Evolutionary conservation across 1,284 basidiomycete genomes (phyloP), one percentile per base, ranked within the genome.

Genomic region (Pholiota adiposa): DNA sequence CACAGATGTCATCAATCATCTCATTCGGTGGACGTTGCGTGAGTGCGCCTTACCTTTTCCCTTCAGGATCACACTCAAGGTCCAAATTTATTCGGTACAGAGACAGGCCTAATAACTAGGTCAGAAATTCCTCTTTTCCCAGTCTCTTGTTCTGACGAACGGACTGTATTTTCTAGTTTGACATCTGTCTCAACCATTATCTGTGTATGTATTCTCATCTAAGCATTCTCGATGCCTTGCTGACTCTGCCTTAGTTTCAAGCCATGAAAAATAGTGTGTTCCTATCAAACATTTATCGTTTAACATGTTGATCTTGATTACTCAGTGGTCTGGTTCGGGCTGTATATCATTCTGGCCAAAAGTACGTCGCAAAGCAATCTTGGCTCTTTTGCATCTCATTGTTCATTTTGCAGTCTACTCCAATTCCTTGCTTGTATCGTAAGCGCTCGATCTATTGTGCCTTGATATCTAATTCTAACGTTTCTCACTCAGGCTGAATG

Each of bases 241-340:
- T 53, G 3, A 58, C 14, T 14, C 4, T 11, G 31, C 16, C 4
- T 11, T n/a, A 58, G 56, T 58, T 58, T 51, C 56, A 58, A 25
- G 51, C 56, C 7, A 46, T 58, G 23, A 44, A 53, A 18, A 58
- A 58, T 34, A 58, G 56, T 58, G 29, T 14, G 56, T 36, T 6
- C 23, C 19, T n/a, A 16, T 33, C 18, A 23, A 55, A 11, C 44
- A 4, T 43, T 2, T 9, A 23, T 38, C 21, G 27, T 33, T 41
- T 27, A 23, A 23, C n/a, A 31, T 51, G 4, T 14, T 4, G 12
- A 7, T 31, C 6, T n/a, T n/a, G n/a, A n/a, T n/a, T n/a, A n/a
- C n/a, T 14, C 31, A 63, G 63, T 63, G 63, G 55, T 63, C 8
- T 63, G 63, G 63, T 63, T 63, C 34, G 54, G 57, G 3, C 44